A percentile compares a stretch with the other conserved stretches of the same genome.
phyloP scores from a whole-genome alignment of 2,329 filamentous ascomycete species.

The Chrysoporthe cubensis region DNA sequence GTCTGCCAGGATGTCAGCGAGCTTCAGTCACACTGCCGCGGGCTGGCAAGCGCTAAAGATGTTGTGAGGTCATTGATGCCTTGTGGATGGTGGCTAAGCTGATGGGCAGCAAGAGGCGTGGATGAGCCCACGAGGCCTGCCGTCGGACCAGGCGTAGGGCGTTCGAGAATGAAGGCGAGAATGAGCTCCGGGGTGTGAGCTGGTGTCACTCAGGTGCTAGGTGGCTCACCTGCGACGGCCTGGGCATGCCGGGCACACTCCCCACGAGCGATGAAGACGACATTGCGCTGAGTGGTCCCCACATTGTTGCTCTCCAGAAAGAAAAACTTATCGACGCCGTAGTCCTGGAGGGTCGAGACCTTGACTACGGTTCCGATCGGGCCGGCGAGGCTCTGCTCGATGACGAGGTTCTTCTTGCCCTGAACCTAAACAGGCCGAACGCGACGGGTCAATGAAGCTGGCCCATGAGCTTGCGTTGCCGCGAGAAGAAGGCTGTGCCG shows the following conservation, averaged over 20 bases:
- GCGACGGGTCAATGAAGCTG: conserved; percentile 28
- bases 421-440: conserved; percentile 67
- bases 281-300: conserved; percentile 91
- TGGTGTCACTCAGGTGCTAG: conserved; percentile 4
- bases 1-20: conserved; percentile 67
- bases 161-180: background rate
- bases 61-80: background rate
- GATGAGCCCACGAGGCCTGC: background rate
- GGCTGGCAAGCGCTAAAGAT: background rate
- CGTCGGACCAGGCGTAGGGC: background rate
- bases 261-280: conserved; percentile 89
- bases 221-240: conserved; percentile 79
- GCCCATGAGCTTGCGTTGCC: conserved; percentile 23
- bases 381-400: conserved; percentile 88
- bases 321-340: conserved; percentile 97
- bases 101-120: background rate
- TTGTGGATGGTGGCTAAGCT: background rate
- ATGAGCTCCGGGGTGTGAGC: background rate
- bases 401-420: conserved; percentile 97
- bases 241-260: conserved; percentile 86
- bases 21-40: background rate
- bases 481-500: conserved; percentile 16
- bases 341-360: conserved; percentile 92
- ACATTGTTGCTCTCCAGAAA: conserved; percentile 94
- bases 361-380: conserved; percentile 91